Evolutionary conservation across 768 basidiomycete species (phyloP).

Genomic region (Tylopilus rubrobrunneus): DNA sequence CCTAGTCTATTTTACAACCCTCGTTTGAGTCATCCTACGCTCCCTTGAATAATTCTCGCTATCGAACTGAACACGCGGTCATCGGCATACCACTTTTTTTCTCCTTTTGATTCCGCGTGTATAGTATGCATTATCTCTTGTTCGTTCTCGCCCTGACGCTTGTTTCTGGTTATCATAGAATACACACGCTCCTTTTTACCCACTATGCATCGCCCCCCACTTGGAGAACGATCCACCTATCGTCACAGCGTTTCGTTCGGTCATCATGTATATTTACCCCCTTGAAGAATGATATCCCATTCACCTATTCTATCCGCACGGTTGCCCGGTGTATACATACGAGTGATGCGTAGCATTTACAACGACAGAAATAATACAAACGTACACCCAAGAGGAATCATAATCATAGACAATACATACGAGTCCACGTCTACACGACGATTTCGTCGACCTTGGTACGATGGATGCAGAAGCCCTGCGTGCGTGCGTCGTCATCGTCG

Average conservation of each 20-base stretch:
- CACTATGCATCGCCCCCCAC: not conserved
- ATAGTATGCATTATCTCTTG: slow-evolving; percentile 27
- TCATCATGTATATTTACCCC: slow-evolving; percentile 12
- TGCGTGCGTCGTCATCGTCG: not conserved
- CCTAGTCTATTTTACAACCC: slow-evolving; percentile 17
- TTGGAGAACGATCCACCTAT: slow-evolving; percentile 21
- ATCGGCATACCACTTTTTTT: slow-evolving; percentile 11
- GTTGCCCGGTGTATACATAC: not conserved
- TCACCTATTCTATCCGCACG: not conserved
- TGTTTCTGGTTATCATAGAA: slow-evolving; percentile 4
- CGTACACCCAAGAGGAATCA: not conserved
- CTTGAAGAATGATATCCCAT: slow-evolving; percentile 16
- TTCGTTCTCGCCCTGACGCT: not conserved
- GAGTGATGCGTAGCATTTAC: not conserved
- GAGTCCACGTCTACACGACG: slow-evolving; percentile 20
- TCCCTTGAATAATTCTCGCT: slow-evolving; percentile 31
- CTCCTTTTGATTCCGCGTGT: slow-evolving; percentile 16
- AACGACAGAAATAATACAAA: not conserved
- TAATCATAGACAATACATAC: not conserved
- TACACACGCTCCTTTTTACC: slow-evolving; percentile 18
- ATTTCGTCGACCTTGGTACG: slow-evolving; percentile 69
- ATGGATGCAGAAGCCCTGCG: slow-evolving; percentile 56
- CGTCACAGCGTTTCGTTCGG: slow-evolving; percentile 19
- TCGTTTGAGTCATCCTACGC: slow-evolving; percentile 24
- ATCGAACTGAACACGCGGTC: slow-evolving; percentile 16